A percentile compares a stretch with the other conserved stretches of the same genome.
phyloP scores from a whole-genome alignment of 176 grass and related monocot genomes.

The Raddia distichophylla region DNA sequence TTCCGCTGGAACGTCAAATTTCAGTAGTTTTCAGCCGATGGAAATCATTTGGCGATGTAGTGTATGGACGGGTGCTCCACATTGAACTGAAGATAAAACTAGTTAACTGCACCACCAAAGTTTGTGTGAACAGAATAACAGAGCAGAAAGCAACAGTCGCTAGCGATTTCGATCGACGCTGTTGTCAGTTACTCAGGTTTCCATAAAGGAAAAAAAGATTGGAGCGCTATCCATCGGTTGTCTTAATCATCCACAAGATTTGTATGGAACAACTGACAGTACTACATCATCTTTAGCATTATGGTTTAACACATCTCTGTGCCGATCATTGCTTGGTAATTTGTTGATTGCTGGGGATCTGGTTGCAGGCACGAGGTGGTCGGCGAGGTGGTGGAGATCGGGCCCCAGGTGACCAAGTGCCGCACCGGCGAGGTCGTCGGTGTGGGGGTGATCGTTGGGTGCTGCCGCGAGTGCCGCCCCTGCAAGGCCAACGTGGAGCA shows the following conservation, averaged over 20 bases:
- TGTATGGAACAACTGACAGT: background rate
- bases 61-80: background rate
- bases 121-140: background rate
- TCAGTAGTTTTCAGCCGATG: background rate
- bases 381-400: constrained; percentile 85
- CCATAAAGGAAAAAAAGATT: background rate
- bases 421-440: constrained; percentile 65
- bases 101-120: background rate
- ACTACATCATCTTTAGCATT: background rate
- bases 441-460: constrained; percentile 72
- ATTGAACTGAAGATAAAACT: background rate
- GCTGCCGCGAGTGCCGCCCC: constrained; percentile 75
- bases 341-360: background rate
- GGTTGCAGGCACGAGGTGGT: constrained; percentile 85
- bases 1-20: too few species aligned
- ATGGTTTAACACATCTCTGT: too few species aligned
- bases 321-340: background rate
- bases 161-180: background rate
- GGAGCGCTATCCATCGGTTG: background rate
- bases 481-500: constrained; percentile 90
- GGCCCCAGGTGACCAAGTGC: constrained; percentile 60
- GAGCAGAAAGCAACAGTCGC: background rate
- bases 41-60: background rate
- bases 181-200: background rate
- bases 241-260: background rate